Evolutionary conservation across 139 green algal genomes (phyloP).

Genomic region (Coccomyxa sp.): DNA sequence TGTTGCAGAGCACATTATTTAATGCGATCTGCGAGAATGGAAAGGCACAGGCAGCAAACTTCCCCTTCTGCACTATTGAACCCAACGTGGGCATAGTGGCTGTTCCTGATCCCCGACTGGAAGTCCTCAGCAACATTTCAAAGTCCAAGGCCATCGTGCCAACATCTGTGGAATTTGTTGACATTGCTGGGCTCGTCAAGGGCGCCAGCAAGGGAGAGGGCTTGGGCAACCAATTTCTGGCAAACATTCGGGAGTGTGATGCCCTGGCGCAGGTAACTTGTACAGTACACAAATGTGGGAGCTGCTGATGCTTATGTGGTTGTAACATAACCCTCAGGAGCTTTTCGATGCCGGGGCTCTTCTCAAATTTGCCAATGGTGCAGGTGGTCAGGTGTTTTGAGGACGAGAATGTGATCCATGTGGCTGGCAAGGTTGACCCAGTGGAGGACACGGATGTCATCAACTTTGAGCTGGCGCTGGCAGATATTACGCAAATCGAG

Average conservation of each 20-base stretch:
- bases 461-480: conserved; percentile 93
- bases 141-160: conserved; percentile 71
- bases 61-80: conserved; percentile 99
- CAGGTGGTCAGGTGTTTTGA: conserved; percentile 98
- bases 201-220: conserved; percentile 86
- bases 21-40: conserved; percentile 94
- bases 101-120: conserved; percentile 50
- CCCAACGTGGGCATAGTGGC: conserved; percentile 76
- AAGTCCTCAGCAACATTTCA: conserved; percentile 56
- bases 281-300: neutral
- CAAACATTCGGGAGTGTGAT: conserved; percentile 94
- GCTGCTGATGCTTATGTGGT: neutral
- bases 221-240: conserved; percentile 98
- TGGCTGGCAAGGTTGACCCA: conserved; percentile 74
- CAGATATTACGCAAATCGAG: conserved; percentile 86
- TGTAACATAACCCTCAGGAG: neutral
- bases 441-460: conserved; percentile 82
- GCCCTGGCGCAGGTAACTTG: conserved; percentile 77
- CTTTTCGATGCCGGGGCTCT: neutral
- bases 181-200: conserved; percentile 95
- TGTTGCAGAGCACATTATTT: conserved; percentile 90
- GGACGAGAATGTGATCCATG: conserved; percentile 92
- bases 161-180: conserved; percentile 95
- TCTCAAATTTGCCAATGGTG: neutral
- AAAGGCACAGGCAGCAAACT: conserved; percentile 93